Evolutionary conservation across 306 rosid species (phyloP), one percentile per base, ranked within the genome.

Genomic region (Vigna unguiculata): DNA sequence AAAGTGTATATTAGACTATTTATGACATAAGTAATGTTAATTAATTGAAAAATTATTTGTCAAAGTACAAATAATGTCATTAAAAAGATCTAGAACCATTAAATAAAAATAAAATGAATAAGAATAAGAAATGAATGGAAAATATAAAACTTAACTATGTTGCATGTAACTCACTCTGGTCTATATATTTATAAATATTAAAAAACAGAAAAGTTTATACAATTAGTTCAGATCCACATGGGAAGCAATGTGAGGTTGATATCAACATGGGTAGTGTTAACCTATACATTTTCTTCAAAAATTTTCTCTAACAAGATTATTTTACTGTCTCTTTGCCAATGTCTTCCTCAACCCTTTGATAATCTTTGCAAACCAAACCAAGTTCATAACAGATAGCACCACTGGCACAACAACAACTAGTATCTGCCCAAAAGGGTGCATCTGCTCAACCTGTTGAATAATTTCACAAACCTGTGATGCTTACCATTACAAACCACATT

Each of bases 351-450:
- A 57, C 34, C 97, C 96, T 65, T 32, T 90, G 63, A 81, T 54
- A 45, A 92, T 90, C 88, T 87, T 93, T n/a, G 80, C 24, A 65
- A 93, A 93, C 97, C 96, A 93, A 82, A 85, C 83, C 86, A 90
- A 75, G 82, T 93, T 93, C 97, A 93, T 93, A 49, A 85, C 65
- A 2, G 88, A 72, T 55, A 93, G 71, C 59, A 82, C 82, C 48
- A 71, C 58, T 12, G 96, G 97, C 78, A 93, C 96, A 70, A 80
- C 79, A 14, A 86, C 32, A 30, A 90, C 91, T 71, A 93, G 70
- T 38, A 85, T 28, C 48, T 41, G 76, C 34, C 97, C 97, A 16
- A 82, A 73, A 5, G 49, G n/a, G 17, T 89, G 91, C 88, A 93
- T 84, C 69, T 83, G 84, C 76, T 80, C 75, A 12, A 92, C 93